Evolutionary conservation across 1,284 basidiomycete species (phyloP).

Genomic region (Papiliotrema terrestris): DNA sequence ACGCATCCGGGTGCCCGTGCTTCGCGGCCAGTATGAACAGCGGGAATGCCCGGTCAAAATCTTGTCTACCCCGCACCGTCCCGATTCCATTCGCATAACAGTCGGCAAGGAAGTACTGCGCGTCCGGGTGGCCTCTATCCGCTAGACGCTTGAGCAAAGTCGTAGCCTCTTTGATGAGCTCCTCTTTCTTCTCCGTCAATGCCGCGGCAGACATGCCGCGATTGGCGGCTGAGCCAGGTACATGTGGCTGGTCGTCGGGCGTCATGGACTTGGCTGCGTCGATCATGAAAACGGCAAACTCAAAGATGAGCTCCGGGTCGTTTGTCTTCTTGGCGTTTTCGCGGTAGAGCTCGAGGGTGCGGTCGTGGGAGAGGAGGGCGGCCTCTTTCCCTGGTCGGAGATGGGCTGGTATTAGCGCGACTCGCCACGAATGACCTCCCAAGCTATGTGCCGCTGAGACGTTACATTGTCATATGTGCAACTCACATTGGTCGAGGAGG

Average conservation of each 20-base stretch:
- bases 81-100: conserved; percentile 97
- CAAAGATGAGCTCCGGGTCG: conserved; percentile 95
- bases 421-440: not conserved
- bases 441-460: conserved; percentile 1
- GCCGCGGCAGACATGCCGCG: conserved; percentile 51
- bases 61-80: conserved; percentile 79
- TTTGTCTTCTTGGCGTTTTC: conserved; percentile 98
- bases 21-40: conserved; percentile 95
- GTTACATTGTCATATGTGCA: not conserved
- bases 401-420: conserved; percentile 56
- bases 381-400: conserved; percentile 89
- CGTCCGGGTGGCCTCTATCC: conserved; percentile 87
- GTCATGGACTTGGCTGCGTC: conserved; percentile 82
- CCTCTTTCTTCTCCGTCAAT: conserved; percentile 81
- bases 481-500: conserved; percentile 49
- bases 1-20: conserved; percentile 95
- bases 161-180: conserved; percentile 80
- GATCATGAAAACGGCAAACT: conserved; percentile 98
- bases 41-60: conserved; percentile 95
- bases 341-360: conserved; percentile 93
- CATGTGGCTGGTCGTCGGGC: conserved; percentile 12
- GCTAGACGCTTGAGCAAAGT: conserved; percentile 82
- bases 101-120: conserved; percentile 96
- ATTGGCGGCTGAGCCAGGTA: not conserved
- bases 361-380: conserved; percentile 86